Base-by-base conservation (phyloP, 2,329 filamentous ascomycete species). In the Alternaria sp. region DNA sequence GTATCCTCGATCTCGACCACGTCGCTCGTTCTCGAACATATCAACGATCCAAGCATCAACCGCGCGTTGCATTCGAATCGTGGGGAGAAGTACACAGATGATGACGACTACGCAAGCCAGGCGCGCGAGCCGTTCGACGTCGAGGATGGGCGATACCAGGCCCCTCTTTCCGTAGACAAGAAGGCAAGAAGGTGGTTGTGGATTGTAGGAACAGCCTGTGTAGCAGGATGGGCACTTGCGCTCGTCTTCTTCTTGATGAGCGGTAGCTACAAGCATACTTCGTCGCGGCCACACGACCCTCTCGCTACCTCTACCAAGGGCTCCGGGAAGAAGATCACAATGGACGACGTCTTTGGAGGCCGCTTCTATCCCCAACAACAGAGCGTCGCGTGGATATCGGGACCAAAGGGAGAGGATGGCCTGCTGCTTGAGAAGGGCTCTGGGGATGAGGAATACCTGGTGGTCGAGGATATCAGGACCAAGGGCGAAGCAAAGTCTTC, bases 391-490 rank as follows among this genome's bases (percentile, higher is more conserved):
- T 96, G 92, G 92, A 90, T 95, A 51, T 84, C 86, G 30, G 91
- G 91, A 1, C 86, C 91, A 1, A 82, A 88, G 47, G 91, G 89
- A 14, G 89, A 93, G 74, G 95, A 99, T 75, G 95, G 95, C 1
- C 78, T 98, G 60, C 78, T 99, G 66, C 85, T 99, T 20, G 91
- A 97, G 78, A 85, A 87, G 71, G 88, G 84, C 51, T 86, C 84
- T 0, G 72, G 70, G n/a, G 73, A 77, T 1, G 88, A 85, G 5
- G 88, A 92, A 70, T 98, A 90, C 70, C 81, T 99, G 54, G 87
- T 95, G 2, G 92, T 97, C 1, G 91, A 97, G 75, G 93, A 98
- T 77, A 90, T 99, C 54, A 87, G 89, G 58, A 85, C 84, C 51
- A 81, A 84, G 57, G 75, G 69, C 26, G 71, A 68, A 26, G 63